A percentile compares a stretch with the other conserved stretches of the same genome.
Conservation (phyloP, 2,329 filamentous ascomycete species). For the Phialocephala subalpina region DNA sequence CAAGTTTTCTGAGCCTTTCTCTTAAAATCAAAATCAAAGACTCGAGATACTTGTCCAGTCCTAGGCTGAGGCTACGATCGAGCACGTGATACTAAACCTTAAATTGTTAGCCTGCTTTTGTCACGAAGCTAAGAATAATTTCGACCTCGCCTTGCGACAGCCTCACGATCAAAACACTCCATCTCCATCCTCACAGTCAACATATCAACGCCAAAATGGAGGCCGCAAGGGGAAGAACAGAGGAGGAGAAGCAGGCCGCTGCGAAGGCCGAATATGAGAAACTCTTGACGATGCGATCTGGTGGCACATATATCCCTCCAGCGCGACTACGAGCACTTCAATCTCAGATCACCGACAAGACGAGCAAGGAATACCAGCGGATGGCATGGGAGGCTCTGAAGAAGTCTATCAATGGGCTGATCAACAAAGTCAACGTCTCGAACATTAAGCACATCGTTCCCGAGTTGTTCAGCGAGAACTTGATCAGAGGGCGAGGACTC, state of each 20-base stretch:
- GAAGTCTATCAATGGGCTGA: slow-evolving; percentile 97
- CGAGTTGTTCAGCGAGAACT: slow-evolving; percentile 93
- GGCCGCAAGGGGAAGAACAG: slow-evolving; percentile 54
- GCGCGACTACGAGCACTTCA: slow-evolving; percentile 90
- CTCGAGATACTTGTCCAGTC: too few species aligned
- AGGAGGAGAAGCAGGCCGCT: slow-evolving; percentile 85
- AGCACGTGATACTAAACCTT: slow-evolving; percentile 21
- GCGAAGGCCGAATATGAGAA: slow-evolving; percentile 95
- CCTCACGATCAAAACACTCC: slow-evolving; percentile 5
- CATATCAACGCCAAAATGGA: slow-evolving; percentile 28
- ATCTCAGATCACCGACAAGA: slow-evolving; percentile 96
- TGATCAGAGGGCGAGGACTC: slow-evolving; percentile 87
- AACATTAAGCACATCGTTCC: slow-evolving; percentile 99
- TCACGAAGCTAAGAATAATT: slow-evolving; percentile 7
- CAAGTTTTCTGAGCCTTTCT: too few species aligned
- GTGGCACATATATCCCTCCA: slow-evolving; percentile 95
- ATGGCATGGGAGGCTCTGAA: slow-evolving; percentile 99
- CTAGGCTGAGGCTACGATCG: neutral
- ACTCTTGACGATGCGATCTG: slow-evolving; percentile 89
- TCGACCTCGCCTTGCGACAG: slow-evolving; percentile 17
- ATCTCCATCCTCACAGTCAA: slow-evolving; percentile 9
- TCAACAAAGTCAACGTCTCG: slow-evolving; percentile 98
- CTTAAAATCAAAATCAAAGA: too few species aligned
- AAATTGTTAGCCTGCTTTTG: slow-evolving; percentile 22
- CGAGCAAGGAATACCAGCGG: slow-evolving; percentile 95